These are phyloP conservation scores for Aspergillus felis DNA, from an alignment of 2,329 filamentous ascomycete genomes.

Conservation along the genomic window DNA sequence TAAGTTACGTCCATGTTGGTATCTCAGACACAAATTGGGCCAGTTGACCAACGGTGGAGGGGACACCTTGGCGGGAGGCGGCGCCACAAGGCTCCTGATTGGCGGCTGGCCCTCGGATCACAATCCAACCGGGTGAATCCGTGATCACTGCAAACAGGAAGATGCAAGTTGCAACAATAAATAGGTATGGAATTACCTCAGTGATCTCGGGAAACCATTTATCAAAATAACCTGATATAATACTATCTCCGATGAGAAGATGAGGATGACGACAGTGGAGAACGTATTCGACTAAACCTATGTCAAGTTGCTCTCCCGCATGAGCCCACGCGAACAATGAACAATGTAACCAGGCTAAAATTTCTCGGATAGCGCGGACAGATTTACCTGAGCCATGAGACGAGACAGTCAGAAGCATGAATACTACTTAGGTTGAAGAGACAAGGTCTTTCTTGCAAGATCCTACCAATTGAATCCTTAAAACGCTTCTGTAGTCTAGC, in stretches of 20 bases:
- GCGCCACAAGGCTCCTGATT: conserved; percentile 12
- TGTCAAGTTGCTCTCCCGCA: background rate
- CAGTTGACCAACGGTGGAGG: background rate
- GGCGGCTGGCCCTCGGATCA: conserved; percentile 5
- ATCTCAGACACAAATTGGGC: too few species aligned
- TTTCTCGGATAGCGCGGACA: background rate
- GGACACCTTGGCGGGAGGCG: conserved; percentile 7
- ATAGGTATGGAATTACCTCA: background rate
- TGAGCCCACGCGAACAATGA: background rate
- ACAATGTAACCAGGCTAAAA: background rate
- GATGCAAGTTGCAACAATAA: background rate
- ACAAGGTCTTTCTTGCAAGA: background rate
- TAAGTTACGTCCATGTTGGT: background rate
- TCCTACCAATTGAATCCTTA: background rate
- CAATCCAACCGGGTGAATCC: conserved; percentile 1
- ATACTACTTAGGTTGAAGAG: background rate
- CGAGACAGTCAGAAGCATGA: background rate
- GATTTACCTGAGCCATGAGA: background rate
- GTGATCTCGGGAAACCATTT: too few species aligned
- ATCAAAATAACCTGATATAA: background rate
- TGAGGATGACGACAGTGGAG: background rate
- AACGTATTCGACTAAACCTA: background rate
- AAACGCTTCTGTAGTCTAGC: background rate
- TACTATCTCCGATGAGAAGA: background rate
- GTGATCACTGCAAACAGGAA: background rate